Evolutionary conservation across 2,329 filamentous ascomycete species (phyloP).

Genomic region (Xenosphaeropsis pyriputrescens): DNA sequence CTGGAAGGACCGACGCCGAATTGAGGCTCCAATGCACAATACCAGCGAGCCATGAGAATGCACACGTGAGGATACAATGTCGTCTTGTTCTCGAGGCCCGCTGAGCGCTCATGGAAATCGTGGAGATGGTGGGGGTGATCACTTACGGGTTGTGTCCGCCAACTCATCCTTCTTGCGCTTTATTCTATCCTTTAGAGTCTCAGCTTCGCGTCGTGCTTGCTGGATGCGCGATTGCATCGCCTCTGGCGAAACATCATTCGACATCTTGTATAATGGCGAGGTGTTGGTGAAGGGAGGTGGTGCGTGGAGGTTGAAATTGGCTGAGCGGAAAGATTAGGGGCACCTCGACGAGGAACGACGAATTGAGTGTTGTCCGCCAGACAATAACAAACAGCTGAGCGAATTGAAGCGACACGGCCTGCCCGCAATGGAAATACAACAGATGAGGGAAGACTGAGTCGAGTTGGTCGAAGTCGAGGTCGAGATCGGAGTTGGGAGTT

Average conservation of each 20-base stretch:
- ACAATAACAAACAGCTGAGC: neutral
- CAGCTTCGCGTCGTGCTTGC: conserved; percentile 88
- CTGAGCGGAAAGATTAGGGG: conserved; percentile 2
- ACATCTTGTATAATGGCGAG: conserved; percentile 10
- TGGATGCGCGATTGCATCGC: conserved; percentile 89
- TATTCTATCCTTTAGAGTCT: conserved; percentile 95
- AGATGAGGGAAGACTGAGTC: neutral
- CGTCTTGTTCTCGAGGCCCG: too few species aligned
- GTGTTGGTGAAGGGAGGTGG: conserved; percentile 4
- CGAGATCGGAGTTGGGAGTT: too few species aligned
- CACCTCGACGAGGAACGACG: conserved; percentile 2
- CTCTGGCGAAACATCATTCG: conserved; percentile 51
- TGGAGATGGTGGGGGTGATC: conserved; percentile 2
- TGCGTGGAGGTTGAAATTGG: conserved; percentile 7
- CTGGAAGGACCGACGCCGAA: neutral
- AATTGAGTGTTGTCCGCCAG: conserved; percentile 1
- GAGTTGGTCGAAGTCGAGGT: neutral
- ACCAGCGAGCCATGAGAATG: too few species aligned
- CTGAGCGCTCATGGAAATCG: too few species aligned
- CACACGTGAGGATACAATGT: too few species aligned
- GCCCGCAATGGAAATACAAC: too few species aligned
- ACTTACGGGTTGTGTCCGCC: conserved; percentile 92
- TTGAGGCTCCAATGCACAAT: neutral
- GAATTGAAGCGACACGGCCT: too few species aligned
- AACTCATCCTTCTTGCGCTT: conserved; percentile 99